Base-by-base conservation (phyloP, 306 rosid genomes). In the Pterocarpus macrocarpus region DNA sequence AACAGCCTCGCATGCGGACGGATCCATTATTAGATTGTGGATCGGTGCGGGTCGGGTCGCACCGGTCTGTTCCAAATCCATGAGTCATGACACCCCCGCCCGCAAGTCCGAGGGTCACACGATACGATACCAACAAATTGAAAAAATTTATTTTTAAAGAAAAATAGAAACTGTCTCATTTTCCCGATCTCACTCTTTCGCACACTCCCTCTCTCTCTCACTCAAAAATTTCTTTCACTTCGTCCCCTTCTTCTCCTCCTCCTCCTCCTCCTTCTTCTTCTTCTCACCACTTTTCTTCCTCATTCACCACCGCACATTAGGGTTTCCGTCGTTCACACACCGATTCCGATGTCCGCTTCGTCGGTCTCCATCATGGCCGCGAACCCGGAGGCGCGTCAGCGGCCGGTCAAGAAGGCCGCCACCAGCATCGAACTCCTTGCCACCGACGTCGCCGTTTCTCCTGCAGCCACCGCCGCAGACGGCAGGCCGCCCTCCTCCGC, bases 291-390 rank as follows among this genome's bases (percentile, higher is more conserved):
- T 44, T 44, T 44, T 44, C 5, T 52, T 55, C 30, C 1, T n/a
- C 0, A 11, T 49, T 49, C 55, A 49, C 3, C 4, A 50, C 16
- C 57, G 16, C 16, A 55, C 9, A 55, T 16, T 55, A 55, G 61
- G 61, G 61, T 55, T 47, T 47, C 53, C n/a, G 4, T 2, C 3
- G 1, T 47, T 47, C 28, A 22, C 53, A 47, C 53, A 47, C 53
- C 64, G 62, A 75, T 50, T 62, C 86, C 72, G 84, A 96, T 96
- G 99, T 93, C 99, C 80, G 97, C 99, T 81, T 93, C 99, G 82
- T 92, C 97, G 53, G 92, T 92, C 12, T 93, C 99, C 7, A 91
- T 94, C 56, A 90, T 98, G 87, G 97, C 97, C 81, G 91, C 97
- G 67, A 92, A 86, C 81, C 97, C 98, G 80, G 84, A 89, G 69